These are phyloP conservation scores for Lactarius trivialis DNA, from an alignment of 768 basidiomycete genomes.

Conservation along the genomic window DNA sequence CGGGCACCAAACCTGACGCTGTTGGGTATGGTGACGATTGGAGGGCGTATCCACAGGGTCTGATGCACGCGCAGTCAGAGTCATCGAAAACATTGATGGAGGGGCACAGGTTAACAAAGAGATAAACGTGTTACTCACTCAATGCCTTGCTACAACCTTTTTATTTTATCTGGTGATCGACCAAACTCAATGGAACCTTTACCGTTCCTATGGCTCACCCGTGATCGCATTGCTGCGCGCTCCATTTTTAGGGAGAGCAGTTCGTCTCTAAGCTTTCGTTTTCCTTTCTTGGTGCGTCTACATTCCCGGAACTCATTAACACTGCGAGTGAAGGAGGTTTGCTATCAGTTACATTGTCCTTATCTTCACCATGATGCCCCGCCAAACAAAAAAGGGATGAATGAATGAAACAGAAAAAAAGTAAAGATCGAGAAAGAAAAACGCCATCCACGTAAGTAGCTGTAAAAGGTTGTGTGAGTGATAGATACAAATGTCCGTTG, in stretches of 20 bases:
- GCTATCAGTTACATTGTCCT: slow-evolving; percentile 18
- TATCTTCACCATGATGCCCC: background rate
- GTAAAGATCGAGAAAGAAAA: background rate
- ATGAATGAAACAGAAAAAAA: background rate
- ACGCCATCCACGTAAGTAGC: slow-evolving; percentile 3
- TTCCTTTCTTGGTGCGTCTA: background rate
- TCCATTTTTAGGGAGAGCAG: background rate
- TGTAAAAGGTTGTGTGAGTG: slow-evolving; percentile 1
- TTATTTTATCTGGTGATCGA: slow-evolving; percentile 7
- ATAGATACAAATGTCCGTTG: slow-evolving; percentile 18
- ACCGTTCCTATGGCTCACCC: background rate
- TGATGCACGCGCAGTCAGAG: background rate
- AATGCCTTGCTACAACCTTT: background rate
- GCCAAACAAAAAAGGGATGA: background rate
- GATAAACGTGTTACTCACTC: background rate
- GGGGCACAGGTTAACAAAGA: background rate
- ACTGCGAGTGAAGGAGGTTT: background rate
- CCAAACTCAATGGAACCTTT: background rate
- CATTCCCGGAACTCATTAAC: background rate
- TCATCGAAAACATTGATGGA: background rate
- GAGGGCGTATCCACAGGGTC: background rate
- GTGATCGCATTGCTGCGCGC: background rate
- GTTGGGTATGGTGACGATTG: background rate
- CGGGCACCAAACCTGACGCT: background rate
- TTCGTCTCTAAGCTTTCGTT: background rate